Evolutionary conservation across 2,329 filamentous ascomycete genomes (phyloP).

Genomic region (Monilinia aucupariae): DNA sequence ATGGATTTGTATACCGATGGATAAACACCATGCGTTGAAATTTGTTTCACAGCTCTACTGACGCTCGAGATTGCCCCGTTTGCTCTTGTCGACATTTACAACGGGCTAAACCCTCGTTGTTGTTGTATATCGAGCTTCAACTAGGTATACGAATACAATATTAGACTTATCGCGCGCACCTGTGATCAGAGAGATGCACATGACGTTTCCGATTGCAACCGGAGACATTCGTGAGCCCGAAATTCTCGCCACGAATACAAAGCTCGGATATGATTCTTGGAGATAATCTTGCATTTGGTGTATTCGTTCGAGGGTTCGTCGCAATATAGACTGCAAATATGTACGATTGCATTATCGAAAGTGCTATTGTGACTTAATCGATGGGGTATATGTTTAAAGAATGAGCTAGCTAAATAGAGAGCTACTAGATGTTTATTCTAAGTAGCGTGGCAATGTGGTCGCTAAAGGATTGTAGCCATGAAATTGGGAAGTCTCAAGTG

Average conservation of each 20-base stretch:
- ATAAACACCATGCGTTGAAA: conserved; percentile 17
- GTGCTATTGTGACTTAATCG: conserved; percentile 19
- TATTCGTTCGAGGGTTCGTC: conserved; percentile 2
- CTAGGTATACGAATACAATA: neutral
- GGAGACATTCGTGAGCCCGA: conserved; percentile 1
- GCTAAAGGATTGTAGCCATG: conserved; percentile 13
- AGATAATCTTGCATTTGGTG: conserved; percentile 6
- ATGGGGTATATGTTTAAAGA: conserved; percentile 19
- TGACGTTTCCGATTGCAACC: conserved; percentile 19
- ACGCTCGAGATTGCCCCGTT: conserved; percentile 21
- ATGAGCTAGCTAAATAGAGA: conserved; percentile 16
- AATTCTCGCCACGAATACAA: conserved; percentile 16
- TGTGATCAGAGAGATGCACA: conserved; percentile 24
- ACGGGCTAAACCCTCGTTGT: conserved; percentile 15
- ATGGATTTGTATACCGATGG: conserved; percentile 18
- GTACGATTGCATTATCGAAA: conserved; percentile 22
- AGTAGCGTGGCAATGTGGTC: conserved; percentile 16
- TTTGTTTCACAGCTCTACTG: conserved; percentile 17
- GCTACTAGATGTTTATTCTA: conserved; percentile 18
- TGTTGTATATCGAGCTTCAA: neutral
- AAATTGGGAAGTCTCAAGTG: conserved; percentile 11
- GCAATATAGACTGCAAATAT: conserved; percentile 20
- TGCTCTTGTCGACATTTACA: conserved; percentile 17
- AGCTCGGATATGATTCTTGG: conserved; percentile 18
- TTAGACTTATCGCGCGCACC: conserved; percentile 19